These are phyloP conservation scores for Amanita pseudoporphyria DNA, from an alignment of 768 basidiomycete species.

Conservation along the genomic window DNA sequence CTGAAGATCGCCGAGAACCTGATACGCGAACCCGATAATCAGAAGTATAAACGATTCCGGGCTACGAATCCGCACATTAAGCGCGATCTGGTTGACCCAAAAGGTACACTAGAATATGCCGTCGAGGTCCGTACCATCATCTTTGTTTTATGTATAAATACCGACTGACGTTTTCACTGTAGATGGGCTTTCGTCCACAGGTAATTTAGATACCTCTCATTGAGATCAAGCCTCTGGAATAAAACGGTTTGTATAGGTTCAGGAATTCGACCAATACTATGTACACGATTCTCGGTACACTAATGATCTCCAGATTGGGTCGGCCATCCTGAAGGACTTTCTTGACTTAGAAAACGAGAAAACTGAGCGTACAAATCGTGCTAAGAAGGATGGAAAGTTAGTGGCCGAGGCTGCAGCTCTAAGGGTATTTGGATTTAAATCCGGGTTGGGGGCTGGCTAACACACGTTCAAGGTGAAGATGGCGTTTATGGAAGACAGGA, in stretches of 20 bases:
- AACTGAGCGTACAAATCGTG: constrained; percentile 36
- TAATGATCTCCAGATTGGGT: constrained; percentile 52
- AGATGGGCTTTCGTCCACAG: constrained; percentile 71
- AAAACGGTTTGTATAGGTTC: constrained; percentile 33
- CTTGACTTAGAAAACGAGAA: constrained; percentile 42
- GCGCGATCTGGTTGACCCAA: constrained; percentile 54
- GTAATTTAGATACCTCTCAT: constrained; percentile 14
- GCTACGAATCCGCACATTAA: constrained; percentile 63
- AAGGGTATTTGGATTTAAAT: constrained; percentile 29
- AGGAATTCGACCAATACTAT: constrained; percentile 67
- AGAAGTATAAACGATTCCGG: constrained; percentile 69
- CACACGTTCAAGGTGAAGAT: constrained; percentile 50
- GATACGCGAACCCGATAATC: constrained; percentile 60
- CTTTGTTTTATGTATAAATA: background rate
- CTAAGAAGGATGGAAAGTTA: constrained; percentile 50
- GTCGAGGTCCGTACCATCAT: constrained; percentile 45
- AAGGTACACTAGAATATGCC: constrained; percentile 75
- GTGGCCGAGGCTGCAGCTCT: constrained; percentile 41
- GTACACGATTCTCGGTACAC: constrained; percentile 43
- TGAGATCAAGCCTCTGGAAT: background rate
- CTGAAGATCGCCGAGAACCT: constrained; percentile 66
- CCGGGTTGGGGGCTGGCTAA: background rate
- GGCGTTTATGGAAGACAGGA: constrained; percentile 74
- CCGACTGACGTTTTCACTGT: constrained; percentile 7
- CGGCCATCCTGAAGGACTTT: constrained; percentile 54